Evolutionary conservation across 352 stramenopile genomes (phyloP), one percentile per base, ranked within the genome.

Genomic region (Phytopythium helicoides): DNA sequence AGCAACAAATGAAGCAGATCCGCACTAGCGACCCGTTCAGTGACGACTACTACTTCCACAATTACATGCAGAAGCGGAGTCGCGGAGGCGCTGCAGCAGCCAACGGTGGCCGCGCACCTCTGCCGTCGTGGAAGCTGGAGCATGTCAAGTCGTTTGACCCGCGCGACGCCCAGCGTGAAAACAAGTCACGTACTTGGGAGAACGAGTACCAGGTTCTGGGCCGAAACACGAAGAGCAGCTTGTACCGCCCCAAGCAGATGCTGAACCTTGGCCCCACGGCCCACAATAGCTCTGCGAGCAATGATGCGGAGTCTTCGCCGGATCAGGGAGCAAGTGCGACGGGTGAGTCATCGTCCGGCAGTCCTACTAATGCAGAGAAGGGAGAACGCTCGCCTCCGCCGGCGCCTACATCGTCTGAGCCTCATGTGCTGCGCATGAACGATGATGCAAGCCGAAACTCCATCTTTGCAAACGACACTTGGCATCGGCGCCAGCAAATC

Each of bases 1-100:
- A 94, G 58, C 78, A 89, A 52, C 81, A 92, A 48, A 82, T 89
- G 76, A 94, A 94, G 73, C 79, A 84, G 68, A 71, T 94, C 25
- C 81, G 82, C 21, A 84, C 71, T n/a, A 92, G 81, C 53, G 84
- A 94, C 44, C 84, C 84, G 45, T 94, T 92, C 63, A 94, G 81
- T 58, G 84, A 94, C 56, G 84, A 94, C 63, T 92, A 94, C 56
- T 94, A 92, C 51, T 94, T 89, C 54, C 78, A 92, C 64, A 92
- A 92, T 55, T 89, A 79, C 37, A 66, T 82, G 64, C 77, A 90
- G 64, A 94, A 94, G 65, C 77, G 81, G 14, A 64, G 71, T 34
- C 76, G 80, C 14, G 67, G 48, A 14, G 47, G 52, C 2, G 54
- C 39, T 28, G 47, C 47, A 1, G 54, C 39, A 21, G 40, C 23